These are phyloP conservation scores for Globisporangium cystogenes DNA, from an alignment of 352 stramenopile genomes.

Conservation along the genomic window DNA sequence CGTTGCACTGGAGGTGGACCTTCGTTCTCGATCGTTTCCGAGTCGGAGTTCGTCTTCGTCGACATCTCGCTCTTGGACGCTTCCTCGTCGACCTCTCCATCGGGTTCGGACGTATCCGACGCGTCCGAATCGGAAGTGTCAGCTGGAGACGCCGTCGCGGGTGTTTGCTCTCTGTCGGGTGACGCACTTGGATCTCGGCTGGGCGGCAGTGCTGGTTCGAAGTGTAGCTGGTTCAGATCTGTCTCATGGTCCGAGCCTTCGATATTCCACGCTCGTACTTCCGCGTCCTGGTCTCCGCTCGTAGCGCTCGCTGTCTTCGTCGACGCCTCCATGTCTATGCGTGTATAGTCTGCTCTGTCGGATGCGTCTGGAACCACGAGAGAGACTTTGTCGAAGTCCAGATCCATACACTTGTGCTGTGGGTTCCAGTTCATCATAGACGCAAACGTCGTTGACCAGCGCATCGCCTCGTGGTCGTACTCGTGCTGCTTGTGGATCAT, in stretches of 20 bases:
- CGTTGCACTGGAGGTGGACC: not conserved
- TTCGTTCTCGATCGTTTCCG: constrained; percentile 15
- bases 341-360: not conserved
- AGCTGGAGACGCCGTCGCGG: not conserved
- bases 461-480: constrained; percentile 34
- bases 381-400: constrained; percentile 48
- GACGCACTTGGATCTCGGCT: not conserved
- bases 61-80: constrained; percentile 15
- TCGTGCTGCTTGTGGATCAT: constrained; percentile 49
- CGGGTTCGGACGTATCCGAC: not conserved
- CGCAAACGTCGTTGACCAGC: constrained; percentile 35
- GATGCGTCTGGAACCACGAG: constrained; percentile 14
- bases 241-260: constrained; percentile 2
- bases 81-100: not conserved
- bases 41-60: constrained; percentile 21
- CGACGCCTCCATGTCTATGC: constrained; percentile 16
- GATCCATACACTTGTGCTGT: constrained; percentile 19
- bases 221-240: constrained; percentile 10
- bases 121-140: not conserved
- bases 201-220: not conserved
- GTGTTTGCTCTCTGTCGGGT: not conserved
- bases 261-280: constrained; percentile 5
- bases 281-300: not conserved
- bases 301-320: not conserved
- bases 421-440: constrained; percentile 35